Base-by-base conservation (phyloP, 352 stramenopile genomes). In the Globisporangium sylvaticum region DNA sequence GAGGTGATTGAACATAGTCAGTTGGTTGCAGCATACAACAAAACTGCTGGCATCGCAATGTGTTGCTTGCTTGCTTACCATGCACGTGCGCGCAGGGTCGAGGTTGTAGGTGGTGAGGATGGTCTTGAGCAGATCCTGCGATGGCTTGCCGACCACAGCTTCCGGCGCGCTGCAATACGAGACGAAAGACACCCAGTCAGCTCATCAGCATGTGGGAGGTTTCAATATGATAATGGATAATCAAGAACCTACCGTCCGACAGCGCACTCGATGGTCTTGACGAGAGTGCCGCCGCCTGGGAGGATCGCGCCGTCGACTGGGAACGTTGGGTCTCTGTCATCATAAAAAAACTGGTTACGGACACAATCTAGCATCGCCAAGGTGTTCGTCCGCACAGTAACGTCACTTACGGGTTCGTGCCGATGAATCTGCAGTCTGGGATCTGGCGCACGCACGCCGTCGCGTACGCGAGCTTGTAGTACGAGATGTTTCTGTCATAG, bases 401-500 rank as follows among this genome's bases (percentile, higher is more conserved):
- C 18, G 59, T 53, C 32, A 76, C 83, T 58, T 66, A 95, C 87
- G 83, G 81, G 69, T 95, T 95, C 29, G 87, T 95, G 32, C 76
- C 83, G 65, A 92, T 91, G 75, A 95, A 95, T 65, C 78, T 78
- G 66, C 87, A 95, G 34, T 75, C 81, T 15, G 80, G 80, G 67
- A 90, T 91, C 67, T 90, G 71, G 48, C 81, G 84, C 24, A 91
- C 70, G 69, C 84, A 93, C 18, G 62, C 70, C 62, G 87, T 86
- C 15, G 87, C 87, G 72, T 93, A 92, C 60, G 87, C 81, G 60
- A 95, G 77, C 73, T 95, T 95, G 83, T 91, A 95, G 77, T 91
- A 95, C 62, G 80, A 86, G 37, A 94, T 76, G 69, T 90, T 76
- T 50, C 86, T 92, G 6, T 22, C 15, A 10, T 22, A 34, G 52